Conservation (phyloP, 2,329 filamentous ascomycete species). For the Penicillium sclerotigenum region DNA sequence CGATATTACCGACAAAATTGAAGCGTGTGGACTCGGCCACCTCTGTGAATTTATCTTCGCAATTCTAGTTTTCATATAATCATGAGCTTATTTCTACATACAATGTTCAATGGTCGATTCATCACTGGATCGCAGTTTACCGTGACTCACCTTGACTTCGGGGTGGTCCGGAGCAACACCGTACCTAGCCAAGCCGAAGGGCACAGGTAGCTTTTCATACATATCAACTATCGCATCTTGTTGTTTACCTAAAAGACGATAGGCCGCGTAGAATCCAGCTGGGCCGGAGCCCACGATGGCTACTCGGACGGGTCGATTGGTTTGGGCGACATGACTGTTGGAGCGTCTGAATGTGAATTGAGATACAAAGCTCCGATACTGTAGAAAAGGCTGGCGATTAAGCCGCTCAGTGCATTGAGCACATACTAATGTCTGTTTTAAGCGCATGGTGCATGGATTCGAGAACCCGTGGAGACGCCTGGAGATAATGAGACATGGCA, state of each 20-base stretch:
- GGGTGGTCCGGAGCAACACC: constrained; percentile 98
- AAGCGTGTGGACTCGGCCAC: constrained; percentile 79
- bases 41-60: constrained; percentile 87
- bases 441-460: constrained; percentile 22
- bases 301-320: constrained; percentile 64
- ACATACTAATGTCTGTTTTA: constrained; percentile 29
- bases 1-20: constrained; percentile 85
- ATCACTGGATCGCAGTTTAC: neutral
- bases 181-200: constrained; percentile 87
- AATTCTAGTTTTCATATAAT: constrained; percentile 62
- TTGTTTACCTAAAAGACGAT: constrained; percentile 75
- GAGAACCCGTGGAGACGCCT: neutral
- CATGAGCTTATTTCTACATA: neutral
- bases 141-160: constrained; percentile 76
- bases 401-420: constrained; percentile 29
- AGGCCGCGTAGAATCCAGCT: constrained; percentile 92
- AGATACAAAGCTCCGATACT: neutral
- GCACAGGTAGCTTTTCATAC: constrained; percentile 91
- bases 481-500: constrained; percentile 6
- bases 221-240: constrained; percentile 77
- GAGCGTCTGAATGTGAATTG: constrained; percentile 22
- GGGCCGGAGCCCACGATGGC: constrained; percentile 91
- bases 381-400: constrained; percentile 9
- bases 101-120: neutral
- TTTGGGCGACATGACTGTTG: constrained; percentile 31